Conservation (phyloP, 345 rosid genomes). For the Melaleuca alternifolia region DNA sequence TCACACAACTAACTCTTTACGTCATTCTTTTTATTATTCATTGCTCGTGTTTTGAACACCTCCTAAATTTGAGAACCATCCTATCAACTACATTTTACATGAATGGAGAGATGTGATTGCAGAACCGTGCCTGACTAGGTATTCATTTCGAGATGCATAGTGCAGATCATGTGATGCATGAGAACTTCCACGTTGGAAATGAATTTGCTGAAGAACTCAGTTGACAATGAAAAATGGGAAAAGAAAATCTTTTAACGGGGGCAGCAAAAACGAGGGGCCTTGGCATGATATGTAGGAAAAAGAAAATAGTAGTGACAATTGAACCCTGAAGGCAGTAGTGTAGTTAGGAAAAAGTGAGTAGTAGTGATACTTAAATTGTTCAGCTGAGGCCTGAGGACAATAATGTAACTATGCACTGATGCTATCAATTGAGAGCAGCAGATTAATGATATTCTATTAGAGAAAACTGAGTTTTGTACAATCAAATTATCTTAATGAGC, state of each 20-base stretch:
- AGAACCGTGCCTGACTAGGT: background rate
- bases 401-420: background rate
- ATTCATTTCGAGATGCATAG: background rate
- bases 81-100: background rate
- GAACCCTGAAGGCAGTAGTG: background rate
- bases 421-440: background rate
- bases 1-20: background rate
- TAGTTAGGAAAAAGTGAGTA: background rate
- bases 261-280: background rate
- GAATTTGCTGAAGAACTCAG: background rate
- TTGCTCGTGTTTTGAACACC: background rate
- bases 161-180: background rate
- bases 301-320: background rate
- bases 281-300: background rate
- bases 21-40: background rate
- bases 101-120: background rate
- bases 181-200: background rate
- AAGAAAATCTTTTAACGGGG: background rate
- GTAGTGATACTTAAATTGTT: background rate
- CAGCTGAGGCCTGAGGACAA: background rate
- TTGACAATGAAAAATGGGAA: background rate
- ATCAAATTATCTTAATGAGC: background rate
- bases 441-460: background rate
- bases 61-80: background rate
- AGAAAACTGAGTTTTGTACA: background rate